A percentile compares a stretch with the other conserved stretches of the same genome.
Conservation (phyloP, 805 yeast species). For the Teunomyces barrocoloradensis region DNA sequence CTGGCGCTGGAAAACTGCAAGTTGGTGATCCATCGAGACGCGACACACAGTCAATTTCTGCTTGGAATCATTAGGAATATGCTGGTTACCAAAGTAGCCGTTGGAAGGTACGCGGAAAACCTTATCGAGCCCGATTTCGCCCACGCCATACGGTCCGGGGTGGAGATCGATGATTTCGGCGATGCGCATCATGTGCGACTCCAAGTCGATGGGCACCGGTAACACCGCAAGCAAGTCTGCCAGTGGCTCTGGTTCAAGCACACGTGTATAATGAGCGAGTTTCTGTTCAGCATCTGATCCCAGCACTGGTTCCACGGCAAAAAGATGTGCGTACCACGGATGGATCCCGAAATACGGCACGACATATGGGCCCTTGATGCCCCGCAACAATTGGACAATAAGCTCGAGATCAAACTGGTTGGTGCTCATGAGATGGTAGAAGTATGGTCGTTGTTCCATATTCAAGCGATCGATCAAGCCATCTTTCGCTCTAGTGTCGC, state of each 20-base stretch:
- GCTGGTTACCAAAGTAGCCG: conserved; percentile 51
- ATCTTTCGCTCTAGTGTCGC: not conserved
- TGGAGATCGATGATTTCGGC: conserved; percentile 17
- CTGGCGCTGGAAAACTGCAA: conserved; percentile 46
- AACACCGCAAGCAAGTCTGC: conserved; percentile 42
- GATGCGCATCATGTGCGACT: conserved; percentile 31
- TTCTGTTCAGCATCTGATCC: conserved; percentile 27
- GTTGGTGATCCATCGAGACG: conserved; percentile 69
- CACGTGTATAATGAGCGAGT: conserved; percentile 51
- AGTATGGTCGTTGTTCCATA: not conserved
- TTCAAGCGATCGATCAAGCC: not conserved
- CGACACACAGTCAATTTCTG: conserved; percentile 43
- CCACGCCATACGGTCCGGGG: conserved; percentile 46
- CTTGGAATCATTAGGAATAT: not conserved
- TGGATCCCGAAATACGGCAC: conserved; percentile 71
- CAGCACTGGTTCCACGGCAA: conserved; percentile 26
- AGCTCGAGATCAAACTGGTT: conserved; percentile 31
- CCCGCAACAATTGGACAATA: conserved; percentile 18
- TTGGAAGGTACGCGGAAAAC: conserved; percentile 61
- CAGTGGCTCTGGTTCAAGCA: conserved; percentile 45
- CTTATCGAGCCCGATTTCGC: conserved; percentile 92
- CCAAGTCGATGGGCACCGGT: conserved; percentile 60
- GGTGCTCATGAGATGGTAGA: conserved; percentile 37
- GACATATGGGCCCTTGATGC: conserved; percentile 13
- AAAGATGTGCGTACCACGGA: conserved; percentile 87